Evolutionary conservation across 1,139 yeast species (phyloP), one percentile per base, ranked within the genome.

Genomic region (Meyerozyma carpophila): DNA sequence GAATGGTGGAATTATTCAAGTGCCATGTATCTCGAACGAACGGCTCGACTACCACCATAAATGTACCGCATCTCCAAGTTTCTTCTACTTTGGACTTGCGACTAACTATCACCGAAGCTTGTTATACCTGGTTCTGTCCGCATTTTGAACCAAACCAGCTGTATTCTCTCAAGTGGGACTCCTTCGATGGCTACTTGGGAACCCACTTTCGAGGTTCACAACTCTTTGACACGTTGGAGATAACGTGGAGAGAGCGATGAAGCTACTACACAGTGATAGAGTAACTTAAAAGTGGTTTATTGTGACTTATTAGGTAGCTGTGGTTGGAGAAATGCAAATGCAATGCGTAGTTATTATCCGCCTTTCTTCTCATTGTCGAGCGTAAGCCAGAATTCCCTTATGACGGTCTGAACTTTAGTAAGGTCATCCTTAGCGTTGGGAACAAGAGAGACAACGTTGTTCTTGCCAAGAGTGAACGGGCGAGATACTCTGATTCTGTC

Each of bases 161-260:
- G 4, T 37, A 46, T 21, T 34, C 36, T 2, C 37, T 49, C 6
- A 34, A 47, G 6, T 84, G 91, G 94, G 67, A 68, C 3, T 74
- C 79, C 2, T 62, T 84, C 48, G 96, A 89, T 56, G 96, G 96
- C 1, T 73, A 71, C 51, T 74, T 73, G 48, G 96, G 95, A 1
- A 70, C 82, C 0, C 54, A 58, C 13, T 68, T 68, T 41, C 73
- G 73, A 42, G 94, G 95, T 0, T 46, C 65, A 5, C 67, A 67
- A 45, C 52, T 76, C 10, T 84, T 86, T 56, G 82, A 79, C 29
- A 49, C 63, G 36, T 47, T 82, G 16, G 73, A 69, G 44, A 53
- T 77, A 11, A 51, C 54, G 42, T 75, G 75, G 77, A 26, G 45
- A 26, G 24, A 20, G 24, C 8, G 24, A 21, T 8, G 24, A 21